Base-by-base conservation (phyloP, 768 basidiomycete species). In the Cubamyces lactineus region DNA sequence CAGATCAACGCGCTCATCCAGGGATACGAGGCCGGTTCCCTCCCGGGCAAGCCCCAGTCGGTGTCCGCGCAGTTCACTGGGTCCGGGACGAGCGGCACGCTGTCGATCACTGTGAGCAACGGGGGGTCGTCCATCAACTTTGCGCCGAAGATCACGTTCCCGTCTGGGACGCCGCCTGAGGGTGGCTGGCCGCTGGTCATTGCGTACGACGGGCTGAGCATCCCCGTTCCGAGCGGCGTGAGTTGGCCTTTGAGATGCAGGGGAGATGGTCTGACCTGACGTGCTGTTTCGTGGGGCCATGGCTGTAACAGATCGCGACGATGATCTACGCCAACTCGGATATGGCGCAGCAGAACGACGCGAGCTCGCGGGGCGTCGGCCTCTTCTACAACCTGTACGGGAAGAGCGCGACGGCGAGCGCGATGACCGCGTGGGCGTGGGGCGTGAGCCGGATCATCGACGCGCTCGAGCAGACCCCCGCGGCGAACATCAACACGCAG, bases 391-490 rank as follows among this genome's bases (percentile, higher is more conserved):
- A 77, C 45, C 76, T 86, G 48, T 85, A 83, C 71, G 84, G 84
- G 11, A 72, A 67, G 23, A 70, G 66, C 54, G 77, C 78, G 48
- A 78, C 77, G 45, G 84, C 84, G 0, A 73, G 75, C 46, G 82
- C 85, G 9, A 81, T 85, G 82, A 83, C 77, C 16, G 84, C 85
- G 2, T 86, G 85, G 85, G 81, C 81, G 3, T 86, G 84, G 85
- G 84, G 82, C 64, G 79, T 85, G 51, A 77, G 77, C 57, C 82
- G 85, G 40, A 79, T 86, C 69, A 84, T 86, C 70, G 85, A 85
- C 68, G 82, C 78, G n/a, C 79, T 86, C 57, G 82, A 84, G 73
- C 70, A 70, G 24, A 82, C 79, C 0, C 77, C 83, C 24, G 58
- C 70, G 38, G 77, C 79, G 7, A 76, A 78, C 49, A 81, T 86